A percentile compares a stretch with the other conserved stretches of the same genome.
Evolutionary conservation across 2,329 filamentous ascomycete species (phyloP).

Genomic region (Fusarium redolens): DNA sequence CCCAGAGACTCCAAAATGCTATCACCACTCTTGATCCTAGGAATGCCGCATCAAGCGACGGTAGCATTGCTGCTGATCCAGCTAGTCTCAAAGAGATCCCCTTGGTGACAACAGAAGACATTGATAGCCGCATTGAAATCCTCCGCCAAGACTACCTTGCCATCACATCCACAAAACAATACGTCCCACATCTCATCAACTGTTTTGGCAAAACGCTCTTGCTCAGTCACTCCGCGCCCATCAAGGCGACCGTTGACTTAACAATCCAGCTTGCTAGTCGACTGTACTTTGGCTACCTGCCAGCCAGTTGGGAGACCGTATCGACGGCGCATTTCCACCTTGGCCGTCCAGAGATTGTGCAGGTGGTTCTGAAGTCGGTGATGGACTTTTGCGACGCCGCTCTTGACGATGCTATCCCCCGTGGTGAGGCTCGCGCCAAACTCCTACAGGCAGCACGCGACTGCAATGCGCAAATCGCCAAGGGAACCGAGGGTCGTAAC

Average conservation of each 20-base stretch:
- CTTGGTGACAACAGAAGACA: neutral
- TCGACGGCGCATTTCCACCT: constrained; percentile 8
- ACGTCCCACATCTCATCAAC: neutral
- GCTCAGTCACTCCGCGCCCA: neutral
- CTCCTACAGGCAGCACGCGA: constrained; percentile 2
- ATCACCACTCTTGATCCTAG: neutral
- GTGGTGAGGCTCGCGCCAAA: neutral
- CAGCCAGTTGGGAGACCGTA: constrained; percentile 14
- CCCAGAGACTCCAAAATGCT: neutral
- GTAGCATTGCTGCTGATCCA: neutral
- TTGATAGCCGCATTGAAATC: neutral
- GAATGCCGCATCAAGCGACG: neutral
- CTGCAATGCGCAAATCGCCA: constrained; percentile 5
- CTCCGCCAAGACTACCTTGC: neutral
- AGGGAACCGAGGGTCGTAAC: neutral
- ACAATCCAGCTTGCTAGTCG: constrained; percentile 10
- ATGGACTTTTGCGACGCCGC: constrained; percentile 10
- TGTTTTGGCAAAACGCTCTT: neutral
- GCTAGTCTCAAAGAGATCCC: neutral
- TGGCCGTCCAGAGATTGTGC: neutral
- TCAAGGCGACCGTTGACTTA: constrained; percentile 2
- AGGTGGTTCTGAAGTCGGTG: neutral
- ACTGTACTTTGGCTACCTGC: constrained; percentile 4
- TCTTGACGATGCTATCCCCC: neutral
- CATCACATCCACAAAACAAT: constrained; percentile 1